Evolutionary conservation across 2,329 filamentous ascomycete genomes (phyloP), one percentile per base, ranked within the genome.

Genomic region (Amauroascus verrucosus): DNA sequence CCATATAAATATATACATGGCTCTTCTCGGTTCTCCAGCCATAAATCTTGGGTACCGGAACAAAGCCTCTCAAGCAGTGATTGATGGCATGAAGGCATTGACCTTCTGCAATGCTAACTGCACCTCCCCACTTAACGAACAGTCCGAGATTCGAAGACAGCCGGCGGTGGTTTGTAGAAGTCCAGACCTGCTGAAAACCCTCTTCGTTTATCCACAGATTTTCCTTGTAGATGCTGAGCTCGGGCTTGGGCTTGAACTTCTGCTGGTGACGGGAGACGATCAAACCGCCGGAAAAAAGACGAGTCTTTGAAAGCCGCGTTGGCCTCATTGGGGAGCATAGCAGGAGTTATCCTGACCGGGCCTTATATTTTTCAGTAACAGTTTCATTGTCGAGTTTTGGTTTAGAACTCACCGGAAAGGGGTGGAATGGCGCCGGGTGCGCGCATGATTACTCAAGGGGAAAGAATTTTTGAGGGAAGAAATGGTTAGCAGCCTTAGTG

Each of bases 31-130:
- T 56, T 6, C 55, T 55, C 66, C 65, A 71, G 14, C 67, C 65
- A 58, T 65, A 70, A 18, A 68, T 49, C 56, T 71, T 64, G 7
- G 68, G 67, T 28, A 67, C 66, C 24, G 2, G 33, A 7, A 37
- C 33, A 37, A 5, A 13, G 8, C 33, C 14, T 37, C n/a, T n/a
- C 33, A n/a, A n/a, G 14, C 5, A 37, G 33, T 5, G 33, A n/a
- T n/a, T 11, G 33, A n/a, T 37, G 9, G 33, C 33, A 37, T 13
- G n/a, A 5, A n/a, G 8, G 14, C 5, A 5, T n/a, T 37, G 33
- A n/a, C 33, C 63, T 53, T 64, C 61, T 11, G 47, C 44, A 26
- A 56, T 40, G 2, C 48, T 60, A 9, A 61, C 55, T 37, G 58
- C 3, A 37, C 30, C 56, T 8, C 62, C 61, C 45, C 55, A 61